Evolutionary conservation across 352 stramenopile genomes (phyloP).

Genomic region (Pythium plurisporium): DNA sequence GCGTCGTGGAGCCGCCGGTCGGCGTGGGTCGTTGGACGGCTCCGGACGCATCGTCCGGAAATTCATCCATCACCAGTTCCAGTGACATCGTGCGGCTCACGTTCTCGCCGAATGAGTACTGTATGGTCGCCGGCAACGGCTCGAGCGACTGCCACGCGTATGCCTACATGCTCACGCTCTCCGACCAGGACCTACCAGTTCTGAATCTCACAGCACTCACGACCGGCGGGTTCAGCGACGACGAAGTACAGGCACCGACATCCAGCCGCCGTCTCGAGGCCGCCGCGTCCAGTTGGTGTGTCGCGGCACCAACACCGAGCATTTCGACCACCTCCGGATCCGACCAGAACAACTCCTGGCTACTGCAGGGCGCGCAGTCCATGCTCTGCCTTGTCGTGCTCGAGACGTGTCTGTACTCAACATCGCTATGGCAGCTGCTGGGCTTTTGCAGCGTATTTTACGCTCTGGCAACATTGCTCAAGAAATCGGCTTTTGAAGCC

Average conservation of each 20-base stretch:
- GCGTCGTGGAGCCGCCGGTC: constrained; percentile 9
- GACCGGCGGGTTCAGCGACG: constrained; percentile 1
- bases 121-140: constrained; percentile 30
- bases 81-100: constrained; percentile 17
- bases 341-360: constrained; percentile 25
- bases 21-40: background rate
- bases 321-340: no score
- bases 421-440: constrained; percentile 35
- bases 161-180: constrained; percentile 33
- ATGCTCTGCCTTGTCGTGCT: constrained; percentile 56
- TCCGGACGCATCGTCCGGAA: background rate
- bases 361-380: constrained; percentile 46
- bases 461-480: constrained; percentile 21
- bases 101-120: constrained; percentile 47
- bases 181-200: background rate
- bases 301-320: no score
- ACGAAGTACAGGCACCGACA: constrained; percentile 2
- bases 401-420: constrained; percentile 49
- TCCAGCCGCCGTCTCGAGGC: constrained; percentile 19
- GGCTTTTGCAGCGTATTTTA: constrained; percentile 7
- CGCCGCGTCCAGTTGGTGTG: constrained; percentile 45
- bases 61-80: background rate
- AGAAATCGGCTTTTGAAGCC: constrained; percentile 19
- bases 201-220: constrained; percentile 1
- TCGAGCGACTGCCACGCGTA: constrained; percentile 36